Percentiles rank a stretch among this genome's conserved stretches.
These are phyloP conservation scores for Uromyces viciae-fabae DNA, from an alignment of 1,284 basidiomycete genomes.

Conservation along the genomic window DNA sequence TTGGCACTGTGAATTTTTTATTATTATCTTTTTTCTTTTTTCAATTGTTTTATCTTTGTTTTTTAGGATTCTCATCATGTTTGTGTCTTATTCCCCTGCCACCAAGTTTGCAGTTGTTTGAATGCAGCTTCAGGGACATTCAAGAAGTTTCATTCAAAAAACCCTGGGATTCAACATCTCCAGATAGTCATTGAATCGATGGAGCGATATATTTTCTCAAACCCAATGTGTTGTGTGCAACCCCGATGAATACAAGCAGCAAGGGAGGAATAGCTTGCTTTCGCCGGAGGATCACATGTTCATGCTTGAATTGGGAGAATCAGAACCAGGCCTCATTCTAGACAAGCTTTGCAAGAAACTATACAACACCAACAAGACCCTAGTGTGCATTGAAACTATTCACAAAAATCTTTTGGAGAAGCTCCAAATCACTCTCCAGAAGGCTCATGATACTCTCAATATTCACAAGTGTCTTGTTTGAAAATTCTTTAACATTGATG, in stretches of 20 bases:
- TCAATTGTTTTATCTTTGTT: too few species aligned
- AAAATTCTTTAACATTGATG: not conserved
- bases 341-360: not conserved
- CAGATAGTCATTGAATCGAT: not conserved
- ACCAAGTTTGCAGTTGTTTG: too few species aligned
- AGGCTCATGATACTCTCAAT: not conserved
- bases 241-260: not conserved
- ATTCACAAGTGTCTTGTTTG: not conserved
- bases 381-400: not conserved
- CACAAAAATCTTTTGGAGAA: not conserved
- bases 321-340: not conserved
- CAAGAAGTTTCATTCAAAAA: too few species aligned
- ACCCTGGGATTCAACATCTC: not conserved
- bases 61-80: too few species aligned
- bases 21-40: too few species aligned
- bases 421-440: not conserved
- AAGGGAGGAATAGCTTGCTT: not conserved
- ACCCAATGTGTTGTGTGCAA: not conserved
- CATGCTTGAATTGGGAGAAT: not conserved
- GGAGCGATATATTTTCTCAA: not conserved
- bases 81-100: too few species aligned
- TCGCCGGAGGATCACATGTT: not conserved
- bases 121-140: too few species aligned
- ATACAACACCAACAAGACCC: not conserved
- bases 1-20: too few species aligned